Evolutionary conservation across 2,329 filamentous ascomycete genomes (phyloP), one percentile per base, ranked within the genome.

Genomic region (Fusarium sacchari): DNA sequence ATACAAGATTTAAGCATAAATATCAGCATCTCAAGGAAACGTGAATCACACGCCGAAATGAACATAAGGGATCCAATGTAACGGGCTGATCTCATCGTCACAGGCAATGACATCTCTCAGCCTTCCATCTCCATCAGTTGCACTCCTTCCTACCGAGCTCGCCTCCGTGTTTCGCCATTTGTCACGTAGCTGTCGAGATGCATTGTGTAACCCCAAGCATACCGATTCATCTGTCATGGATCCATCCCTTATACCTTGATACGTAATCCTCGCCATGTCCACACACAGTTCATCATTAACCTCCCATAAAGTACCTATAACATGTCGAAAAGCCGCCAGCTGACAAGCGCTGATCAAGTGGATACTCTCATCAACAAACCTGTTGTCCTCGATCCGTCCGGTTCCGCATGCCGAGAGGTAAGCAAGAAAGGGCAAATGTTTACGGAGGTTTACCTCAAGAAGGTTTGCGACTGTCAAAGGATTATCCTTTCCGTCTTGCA

Each of bases 311-410:
- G 63, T 56, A 4, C 63, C 49, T 1, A 66, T 17, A 2, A 66
- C 49, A 14, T 68, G 60, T 0, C 61, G 24, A 10, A 68, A 60
- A 0, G 61, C 53, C 3, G 61, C 63, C 2, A 63, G 7, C 9
- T 63, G 63, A 1, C 49, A 66, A 3, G 63, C 49, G 15, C 58
- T 63, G 17, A 66, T 49, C 4, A 63, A 18, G 37, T 66, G 63
- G 3, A 63, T 63, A 4, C 63, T 46, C 22, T 66, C 63, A 9
- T 63, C 63, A 1, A 40, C n/a, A 8, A 43, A 53, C 4, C 18
- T 42, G 6, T 56, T 37, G 3, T 55, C 44, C 2, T 39, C n/a
- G 10, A 62, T 24, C 11, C 24, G 39, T 1, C 58, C 64, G 2
- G 64, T 63, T 6, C 47, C n/a, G 2, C 64, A 66, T 1, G 64